Evolutionary conservation across 805 yeast genomes (phyloP).

Genomic region (Yarrowia divulgata): DNA sequence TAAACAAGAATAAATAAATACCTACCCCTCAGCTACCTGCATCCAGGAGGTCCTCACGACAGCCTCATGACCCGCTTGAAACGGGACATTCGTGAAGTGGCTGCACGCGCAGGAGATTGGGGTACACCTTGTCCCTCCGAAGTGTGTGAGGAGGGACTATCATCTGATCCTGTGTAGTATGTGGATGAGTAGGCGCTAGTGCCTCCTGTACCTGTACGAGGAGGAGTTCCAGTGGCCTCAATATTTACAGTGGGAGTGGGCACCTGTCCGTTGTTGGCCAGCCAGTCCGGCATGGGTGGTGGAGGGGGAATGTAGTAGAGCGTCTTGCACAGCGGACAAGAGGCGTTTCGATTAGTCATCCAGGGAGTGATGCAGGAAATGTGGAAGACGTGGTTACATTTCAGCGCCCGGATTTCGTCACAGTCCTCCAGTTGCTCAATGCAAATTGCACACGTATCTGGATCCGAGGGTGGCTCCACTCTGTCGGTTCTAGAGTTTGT

Average conservation of each 20-base stretch:
- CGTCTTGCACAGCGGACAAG: constrained; percentile 84
- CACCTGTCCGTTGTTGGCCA: constrained; percentile 9
- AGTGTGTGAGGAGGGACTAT: neutral
- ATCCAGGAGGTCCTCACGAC: neutral
- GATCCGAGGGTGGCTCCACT: constrained; percentile 45
- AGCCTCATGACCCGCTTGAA: constrained; percentile 23
- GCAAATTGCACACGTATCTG: constrained; percentile 82
- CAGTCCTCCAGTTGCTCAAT: constrained; percentile 68
- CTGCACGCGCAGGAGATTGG: constrained; percentile 9
- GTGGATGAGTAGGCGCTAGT: neutral
- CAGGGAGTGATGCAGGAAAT: constrained; percentile 81
- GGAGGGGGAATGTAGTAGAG: constrained; percentile 57
- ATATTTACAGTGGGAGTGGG: constrained; percentile 12
- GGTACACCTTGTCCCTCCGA: neutral
- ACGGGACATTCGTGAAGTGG: neutral
- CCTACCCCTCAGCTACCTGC: neutral
- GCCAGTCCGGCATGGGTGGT: constrained; percentile 27
- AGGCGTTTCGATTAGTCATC: constrained; percentile 75
- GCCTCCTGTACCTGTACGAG: neutral
- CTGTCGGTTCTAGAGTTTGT: constrained; percentile 39
- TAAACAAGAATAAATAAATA: constrained; percentile 15
- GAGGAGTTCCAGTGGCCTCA: neutral
- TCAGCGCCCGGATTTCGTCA: constrained; percentile 71
- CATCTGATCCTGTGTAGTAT: constrained; percentile 4
- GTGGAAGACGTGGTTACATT: constrained; percentile 87